Evolutionary conservation across 2,329 filamentous ascomycete species (phyloP).

Genomic region (Diplodia scrobiculata): DNA sequence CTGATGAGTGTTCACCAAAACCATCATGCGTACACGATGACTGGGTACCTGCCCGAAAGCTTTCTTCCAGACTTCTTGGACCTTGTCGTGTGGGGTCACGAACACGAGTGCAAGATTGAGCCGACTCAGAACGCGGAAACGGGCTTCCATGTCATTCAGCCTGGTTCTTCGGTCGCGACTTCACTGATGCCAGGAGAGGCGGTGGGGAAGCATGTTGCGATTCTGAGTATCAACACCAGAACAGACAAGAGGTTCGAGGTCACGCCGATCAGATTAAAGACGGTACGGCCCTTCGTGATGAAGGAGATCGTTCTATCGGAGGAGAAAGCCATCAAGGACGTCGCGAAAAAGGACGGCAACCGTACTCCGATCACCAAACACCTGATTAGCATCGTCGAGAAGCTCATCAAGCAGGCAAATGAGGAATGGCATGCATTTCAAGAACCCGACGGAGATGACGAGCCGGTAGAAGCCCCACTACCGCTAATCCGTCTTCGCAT

Average conservation of each 20-base stretch:
- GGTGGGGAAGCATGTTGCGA: conserved; percentile 84
- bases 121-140: conserved; percentile 81
- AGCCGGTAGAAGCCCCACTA: conserved; percentile 66
- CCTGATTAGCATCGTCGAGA: conserved; percentile 76
- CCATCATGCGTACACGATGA: conserved; percentile 86
- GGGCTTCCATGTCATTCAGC: conserved; percentile 94
- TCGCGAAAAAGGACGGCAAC: conserved; percentile 82
- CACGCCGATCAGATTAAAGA: conserved; percentile 80
- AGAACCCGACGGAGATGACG: conserved; percentile 56
- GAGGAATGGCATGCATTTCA: conserved; percentile 79
- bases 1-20: conserved; percentile 95
- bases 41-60: conserved; percentile 90
- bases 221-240: conserved; percentile 79
- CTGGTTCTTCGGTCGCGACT: conserved; percentile 92
- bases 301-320: conserved; percentile 76
- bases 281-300: conserved; percentile 87
- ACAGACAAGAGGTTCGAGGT: conserved; percentile 78
- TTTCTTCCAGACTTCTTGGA: conserved; percentile 91
- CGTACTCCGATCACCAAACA: conserved; percentile 75
- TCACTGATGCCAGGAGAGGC: conserved; percentile 89
- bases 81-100: conserved; percentile 93
- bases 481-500: conserved; percentile 88
- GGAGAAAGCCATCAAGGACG: conserved; percentile 72
- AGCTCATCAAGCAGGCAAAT: conserved; percentile 84
- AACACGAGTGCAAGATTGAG: conserved; percentile 93